phyloP scores from a whole-genome alignment of 345 rosid species.

The Turnera subulata region DNA sequence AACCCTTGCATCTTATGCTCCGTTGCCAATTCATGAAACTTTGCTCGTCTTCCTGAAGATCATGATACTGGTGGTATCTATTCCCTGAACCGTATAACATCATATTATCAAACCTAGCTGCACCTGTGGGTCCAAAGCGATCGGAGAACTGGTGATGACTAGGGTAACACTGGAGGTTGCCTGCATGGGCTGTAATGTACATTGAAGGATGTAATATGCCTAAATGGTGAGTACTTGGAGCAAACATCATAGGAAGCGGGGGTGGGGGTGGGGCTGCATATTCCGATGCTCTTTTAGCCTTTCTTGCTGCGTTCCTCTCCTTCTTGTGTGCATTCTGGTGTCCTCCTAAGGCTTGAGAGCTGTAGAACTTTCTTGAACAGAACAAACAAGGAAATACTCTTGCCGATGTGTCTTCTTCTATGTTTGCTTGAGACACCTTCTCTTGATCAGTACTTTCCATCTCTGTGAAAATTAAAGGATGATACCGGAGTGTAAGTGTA shows the following conservation, averaged over 20 bases:
- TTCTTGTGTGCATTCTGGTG: constrained; percentile 97
- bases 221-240: constrained; percentile 30
- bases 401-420: constrained; percentile 25
- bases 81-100: constrained; percentile 13
- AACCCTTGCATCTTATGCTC: constrained; percentile 24
- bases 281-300: constrained; percentile 53
- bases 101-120: constrained; percentile 30
- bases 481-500: too few species aligned
- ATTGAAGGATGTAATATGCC: constrained; percentile 46
- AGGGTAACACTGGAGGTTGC: constrained; percentile 36
- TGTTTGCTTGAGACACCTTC: constrained; percentile 22
- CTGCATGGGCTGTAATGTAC: constrained; percentile 45
- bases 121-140: constrained; percentile 31
- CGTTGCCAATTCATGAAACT: constrained; percentile 41
- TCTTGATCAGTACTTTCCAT: constrained; percentile 39
- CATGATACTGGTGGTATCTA: neutral
- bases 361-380: constrained; percentile 79
- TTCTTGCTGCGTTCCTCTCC: constrained; percentile 73
- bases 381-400: constrained; percentile 70
- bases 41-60: constrained; percentile 18
- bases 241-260: constrained; percentile 31
- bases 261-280: constrained; percentile 30
- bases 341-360: constrained; percentile 93
- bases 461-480: constrained; percentile 2
- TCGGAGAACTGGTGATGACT: constrained; percentile 24